Evolutionary conservation across 2,329 filamentous ascomycete species (phyloP), one percentile per base, ranked within the genome.

Genomic region (Volutella citrinella): DNA sequence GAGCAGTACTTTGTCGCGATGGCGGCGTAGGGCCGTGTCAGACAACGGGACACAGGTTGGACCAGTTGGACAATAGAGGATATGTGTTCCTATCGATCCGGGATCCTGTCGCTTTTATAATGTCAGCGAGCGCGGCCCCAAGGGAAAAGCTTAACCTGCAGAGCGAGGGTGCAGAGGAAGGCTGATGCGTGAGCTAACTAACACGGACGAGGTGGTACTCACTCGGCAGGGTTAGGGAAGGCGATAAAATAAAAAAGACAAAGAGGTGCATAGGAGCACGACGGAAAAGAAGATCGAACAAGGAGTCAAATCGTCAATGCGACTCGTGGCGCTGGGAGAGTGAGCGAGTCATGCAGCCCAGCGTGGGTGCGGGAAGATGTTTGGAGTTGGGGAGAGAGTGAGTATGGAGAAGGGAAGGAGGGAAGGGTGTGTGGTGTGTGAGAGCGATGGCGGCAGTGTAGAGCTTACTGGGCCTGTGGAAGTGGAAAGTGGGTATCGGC

Each of bases 341-440:
- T 39, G 14, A 45, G 26, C 40, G 35, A 49, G 38, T 50, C 44
- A 52, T 39, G 33, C 32, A 45, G 25, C 36, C 41, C 26, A 16
- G 35, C 23, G 24, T 22, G 36, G 27, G 27, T n/a, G 32, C 38
- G 39, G 38, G 42, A 22, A 22, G 20, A 22, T 30, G 42, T 36
- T 36, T 44, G 43, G 40, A 40, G 36, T 36, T 30, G 32, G 25
- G 24, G 37, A 53, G 45, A 36, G 20, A 39, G 48, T 40, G 34
- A 39, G 40, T 22, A 22, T 12, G 36, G 39, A 38, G 36, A 37
- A 48, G 44, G 46, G 49, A 38, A 45, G 32, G 36, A 28, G 33
- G 32, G 37, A 43, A 52, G 43, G 45, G 52, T 39, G 42, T 33
- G 38, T 42, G 48, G 46, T 45, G 40, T 34, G 38, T 36, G 48